These are phyloP conservation scores for Mariannaea sp. DNA, from an alignment of 2,329 filamentous ascomycete genomes.

Conservation along the genomic window DNA sequence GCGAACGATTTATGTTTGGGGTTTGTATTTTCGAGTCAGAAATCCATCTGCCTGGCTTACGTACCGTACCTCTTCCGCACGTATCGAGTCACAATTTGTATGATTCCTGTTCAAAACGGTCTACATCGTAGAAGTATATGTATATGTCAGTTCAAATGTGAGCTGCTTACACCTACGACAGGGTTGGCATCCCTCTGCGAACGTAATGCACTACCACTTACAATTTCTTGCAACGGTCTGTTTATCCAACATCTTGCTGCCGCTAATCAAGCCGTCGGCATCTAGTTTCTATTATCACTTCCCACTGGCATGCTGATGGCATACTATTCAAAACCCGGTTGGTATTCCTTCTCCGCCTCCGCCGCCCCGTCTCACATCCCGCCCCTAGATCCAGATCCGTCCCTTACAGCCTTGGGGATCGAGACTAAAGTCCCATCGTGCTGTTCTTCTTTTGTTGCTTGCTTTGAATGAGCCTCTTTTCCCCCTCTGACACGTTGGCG, in stretches of 20 bases:
- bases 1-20: too few species aligned
- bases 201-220: background rate
- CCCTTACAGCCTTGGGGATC: constrained; percentile 9
- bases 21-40: too few species aligned
- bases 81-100: constrained; percentile 5
- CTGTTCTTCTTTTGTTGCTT: too few species aligned
- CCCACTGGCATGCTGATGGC: too few species aligned
- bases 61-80: background rate
- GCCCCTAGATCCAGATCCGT: constrained; percentile 3
- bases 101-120: constrained; percentile 12
- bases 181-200: constrained; percentile 2
- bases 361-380: background rate
- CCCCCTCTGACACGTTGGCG: too few species aligned
- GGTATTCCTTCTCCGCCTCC: background rate
- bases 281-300: too few species aligned
- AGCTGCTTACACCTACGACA: background rate
- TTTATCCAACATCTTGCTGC: too few species aligned
- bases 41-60: too few species aligned
- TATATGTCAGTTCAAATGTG: constrained; percentile 15
- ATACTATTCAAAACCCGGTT: background rate
- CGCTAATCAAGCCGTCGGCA: background rate
- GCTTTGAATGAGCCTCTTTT: too few species aligned
- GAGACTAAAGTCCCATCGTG: too few species aligned
- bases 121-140: too few species aligned
- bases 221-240: too few species aligned